Conservation (phyloP, 768 basidiomycete genomes). For the Lactarius psammicola region DNA sequence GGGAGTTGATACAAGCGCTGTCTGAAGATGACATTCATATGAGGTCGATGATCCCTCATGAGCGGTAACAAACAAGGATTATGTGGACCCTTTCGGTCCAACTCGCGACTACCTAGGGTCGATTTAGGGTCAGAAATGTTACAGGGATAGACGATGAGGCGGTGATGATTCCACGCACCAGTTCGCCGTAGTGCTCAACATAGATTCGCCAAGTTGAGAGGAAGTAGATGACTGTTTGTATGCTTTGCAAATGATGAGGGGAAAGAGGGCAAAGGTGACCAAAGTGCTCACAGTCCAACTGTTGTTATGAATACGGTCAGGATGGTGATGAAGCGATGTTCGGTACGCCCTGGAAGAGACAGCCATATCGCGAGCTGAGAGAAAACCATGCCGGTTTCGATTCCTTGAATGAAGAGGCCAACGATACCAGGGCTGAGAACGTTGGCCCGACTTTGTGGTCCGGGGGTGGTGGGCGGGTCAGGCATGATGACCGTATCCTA, state of each 20-base stretch:
- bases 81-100: slow-evolving; percentile 1
- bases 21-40: slow-evolving; percentile 2
- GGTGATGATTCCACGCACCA: neutral
- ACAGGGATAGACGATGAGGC: neutral
- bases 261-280: neutral
- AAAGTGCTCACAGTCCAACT: slow-evolving; percentile 6
- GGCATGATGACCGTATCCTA: neutral
- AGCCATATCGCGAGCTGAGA: slow-evolving; percentile 2
- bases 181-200: neutral
- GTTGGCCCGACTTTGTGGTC: neutral
- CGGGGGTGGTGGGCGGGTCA: too few relatives aligned
- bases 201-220: slow-evolving; percentile 10
- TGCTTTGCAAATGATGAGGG: slow-evolving; percentile 1
- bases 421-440: neutral
- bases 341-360: neutral
- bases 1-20: slow-evolving; percentile 2
- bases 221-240: slow-evolving; percentile 6
- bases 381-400: slow-evolving; percentile 13
- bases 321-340: neutral
- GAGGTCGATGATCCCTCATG: neutral
- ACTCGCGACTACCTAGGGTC: neutral
- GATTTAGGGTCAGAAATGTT: neutral
- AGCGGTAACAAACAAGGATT: neutral
- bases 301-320: slow-evolving; percentile 9
- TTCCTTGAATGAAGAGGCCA: slow-evolving; percentile 19